Base-by-base conservation (phyloP, 164 flowering plant genomes). In the Paratinospora sagittata region DNA sequence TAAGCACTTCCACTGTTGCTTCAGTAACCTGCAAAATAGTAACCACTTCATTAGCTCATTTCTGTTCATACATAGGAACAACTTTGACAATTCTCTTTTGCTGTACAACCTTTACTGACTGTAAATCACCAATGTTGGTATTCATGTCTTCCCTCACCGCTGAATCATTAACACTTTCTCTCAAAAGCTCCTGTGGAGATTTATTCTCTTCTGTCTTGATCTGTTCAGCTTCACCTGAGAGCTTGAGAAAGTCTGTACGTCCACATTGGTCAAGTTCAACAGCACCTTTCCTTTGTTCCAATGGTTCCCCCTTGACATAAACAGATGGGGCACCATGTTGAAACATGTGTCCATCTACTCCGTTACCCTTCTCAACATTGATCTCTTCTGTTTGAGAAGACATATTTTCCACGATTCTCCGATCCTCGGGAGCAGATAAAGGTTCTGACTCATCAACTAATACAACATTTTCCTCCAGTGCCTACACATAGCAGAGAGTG, bases 1-100 rank as follows among this genome's bases (percentile, higher is more conserved):
- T 95, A 34, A 81, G 78, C 78, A 82, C 81, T 81, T 83, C 87
- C 71, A 95, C 84, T 63, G 87, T 82, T 27, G 84, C 96, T 75
- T 73, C 92, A 79, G 82, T 61, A 78, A 63, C 85, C 92, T 90
- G 73, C 68, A 74, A 49, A 65, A 23, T 55, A 27, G 13, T 23
- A 12, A 27, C 43, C 14, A 36, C 7, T 27, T 60, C 61, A 13
- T 58, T 49, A 60, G 62, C 45, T 16, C 27, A 17, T 30, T 63
- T 26, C 55, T 65, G 13, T 16, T 10, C 61, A 43, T 49, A 63
- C 21, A 47, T 68, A 34, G 5, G 10, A 65, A 39, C 6, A 37
- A 23, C 27, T 5, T 8, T 49, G 24, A 6, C 13, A 63, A 19
- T 52, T 16, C 23, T 19, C 7, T 70, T 63, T 36, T 62, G 11